These are phyloP conservation scores for Rhododendron griersonianum DNA, from an alignment of 148 eudicot genomes.

Conservation along the genomic window DNA sequence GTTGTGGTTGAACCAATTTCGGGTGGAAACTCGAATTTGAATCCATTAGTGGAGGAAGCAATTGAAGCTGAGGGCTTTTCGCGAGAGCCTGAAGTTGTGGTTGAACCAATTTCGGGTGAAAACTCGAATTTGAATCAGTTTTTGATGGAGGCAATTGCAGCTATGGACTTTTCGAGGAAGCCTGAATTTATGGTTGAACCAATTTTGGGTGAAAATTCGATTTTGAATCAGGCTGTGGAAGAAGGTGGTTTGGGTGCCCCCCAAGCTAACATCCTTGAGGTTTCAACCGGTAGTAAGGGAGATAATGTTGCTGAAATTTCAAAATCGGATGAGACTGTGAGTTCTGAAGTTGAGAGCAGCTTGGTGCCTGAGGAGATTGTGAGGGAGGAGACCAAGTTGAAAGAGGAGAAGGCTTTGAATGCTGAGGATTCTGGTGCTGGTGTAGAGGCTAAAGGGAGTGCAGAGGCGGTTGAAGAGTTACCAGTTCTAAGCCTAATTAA, in stretches of 20 bases:
- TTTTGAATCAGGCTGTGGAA: not conserved
- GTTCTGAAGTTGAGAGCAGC: slow-evolving; percentile 6
- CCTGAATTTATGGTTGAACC: not conserved
- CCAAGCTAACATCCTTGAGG: slow-evolving; percentile 11
- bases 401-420: slow-evolving; percentile 9
- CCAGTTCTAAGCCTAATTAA: not conserved
- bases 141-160: not conserved
- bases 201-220: not conserved
- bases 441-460: slow-evolving; percentile 5
- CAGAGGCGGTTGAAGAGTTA: slow-evolving; percentile 14
- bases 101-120: not conserved
- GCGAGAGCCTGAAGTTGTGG: slow-evolving; percentile 4
- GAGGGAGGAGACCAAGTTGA: slow-evolving; percentile 3
- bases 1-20: not conserved
- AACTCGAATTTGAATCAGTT: not conserved
- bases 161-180: not conserved
- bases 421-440: not conserved
- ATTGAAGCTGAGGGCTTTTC: not conserved
- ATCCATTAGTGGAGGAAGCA: not conserved
- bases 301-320: slow-evolving; percentile 7
- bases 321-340: slow-evolving; percentile 20
- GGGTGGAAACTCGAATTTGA: not conserved
- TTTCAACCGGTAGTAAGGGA: slow-evolving; percentile 5
- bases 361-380: not conserved
- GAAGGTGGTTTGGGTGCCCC: slow-evolving; percentile 9